These are phyloP conservation scores for Zychaea mexicana DNA, from an alignment of 371 early-diverging fungal genomes.

Conservation along the genomic window DNA sequence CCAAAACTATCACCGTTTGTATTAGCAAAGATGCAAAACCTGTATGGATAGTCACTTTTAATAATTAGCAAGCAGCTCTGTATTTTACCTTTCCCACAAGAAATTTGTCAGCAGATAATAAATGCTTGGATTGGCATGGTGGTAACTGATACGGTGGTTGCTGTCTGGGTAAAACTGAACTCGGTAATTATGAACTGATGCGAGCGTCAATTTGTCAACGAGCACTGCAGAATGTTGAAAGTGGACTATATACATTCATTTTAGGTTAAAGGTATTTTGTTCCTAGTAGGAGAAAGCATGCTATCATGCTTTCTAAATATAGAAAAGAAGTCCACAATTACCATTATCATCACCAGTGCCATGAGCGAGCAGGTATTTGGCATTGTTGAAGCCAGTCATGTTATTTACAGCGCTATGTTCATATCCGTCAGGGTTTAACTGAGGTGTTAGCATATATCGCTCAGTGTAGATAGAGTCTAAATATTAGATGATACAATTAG, in stretches of 20 bases:
- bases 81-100: slow-evolving; percentile 44
- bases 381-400: slow-evolving; percentile 81
- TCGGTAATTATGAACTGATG: slow-evolving; percentile 74
- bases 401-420: slow-evolving; percentile 74
- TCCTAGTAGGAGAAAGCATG: too few relatives aligned
- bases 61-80: too few relatives aligned
- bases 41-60: too few relatives aligned
- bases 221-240: slow-evolving; percentile 68
- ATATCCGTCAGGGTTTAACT: slow-evolving; percentile 81
- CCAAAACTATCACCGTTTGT: slow-evolving; percentile 41
- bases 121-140: slow-evolving; percentile 70
- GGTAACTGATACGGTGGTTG: slow-evolving; percentile 83
- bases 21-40: too few relatives aligned
- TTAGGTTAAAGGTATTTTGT: slow-evolving; percentile 21
- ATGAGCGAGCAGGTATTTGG: slow-evolving; percentile 85
- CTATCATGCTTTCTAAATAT: too few relatives aligned
- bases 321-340: slow-evolving; percentile 8
- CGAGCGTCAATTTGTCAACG: slow-evolving; percentile 56
- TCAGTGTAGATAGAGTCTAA: slow-evolving; percentile 95
- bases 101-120: slow-evolving; percentile 49
- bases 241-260: slow-evolving; percentile 52
- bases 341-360: slow-evolving; percentile 91
- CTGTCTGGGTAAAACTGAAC: slow-evolving; percentile 89
- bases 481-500: background rate
- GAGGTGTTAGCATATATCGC: slow-evolving; percentile 92